phyloP scores from a whole-genome alignment of 2,329 filamentous ascomycete species.

The Eutypa lata region DNA sequence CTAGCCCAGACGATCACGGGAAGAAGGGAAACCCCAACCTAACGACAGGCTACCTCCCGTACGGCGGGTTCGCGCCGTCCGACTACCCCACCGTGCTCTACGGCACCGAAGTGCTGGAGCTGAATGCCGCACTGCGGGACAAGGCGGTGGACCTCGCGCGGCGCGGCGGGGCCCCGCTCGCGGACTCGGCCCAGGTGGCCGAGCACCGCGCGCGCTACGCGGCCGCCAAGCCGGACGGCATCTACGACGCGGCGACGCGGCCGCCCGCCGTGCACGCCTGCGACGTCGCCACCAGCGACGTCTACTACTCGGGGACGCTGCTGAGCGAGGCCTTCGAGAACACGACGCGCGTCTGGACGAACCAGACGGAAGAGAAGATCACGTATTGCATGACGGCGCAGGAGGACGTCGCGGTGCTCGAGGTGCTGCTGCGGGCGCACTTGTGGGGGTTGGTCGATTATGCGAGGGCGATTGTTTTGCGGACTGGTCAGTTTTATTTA shows the following conservation, averaged over 20 bases:
- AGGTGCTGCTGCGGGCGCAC: conserved; percentile 60
- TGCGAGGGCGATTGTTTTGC: conserved; percentile 63
- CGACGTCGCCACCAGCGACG: conserved; percentile 67
- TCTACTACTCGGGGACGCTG: conserved; percentile 64
- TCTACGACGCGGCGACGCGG: conserved; percentile 39
- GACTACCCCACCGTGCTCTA: conserved; percentile 59
- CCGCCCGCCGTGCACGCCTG: conserved; percentile 59
- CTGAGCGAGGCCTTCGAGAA: conserved; percentile 64
- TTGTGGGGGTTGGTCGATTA: conserved; percentile 61
- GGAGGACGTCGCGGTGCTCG: conserved; percentile 69
- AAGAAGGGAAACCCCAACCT: conserved; percentile 40
- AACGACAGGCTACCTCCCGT: conserved; percentile 66
- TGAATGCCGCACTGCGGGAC: conserved; percentile 57
- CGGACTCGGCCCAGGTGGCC: conserved; percentile 45
- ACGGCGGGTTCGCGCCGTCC: conserved; percentile 52
- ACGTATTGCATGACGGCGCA: conserved; percentile 69
- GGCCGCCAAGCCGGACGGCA: conserved; percentile 28
- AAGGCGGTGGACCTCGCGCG: conserved; percentile 47
- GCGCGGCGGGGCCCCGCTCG: conserved; percentile 48
- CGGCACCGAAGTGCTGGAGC: conserved; percentile 68
- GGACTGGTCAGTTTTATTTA: conserved; percentile 43
- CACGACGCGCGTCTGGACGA: conserved; percentile 62
- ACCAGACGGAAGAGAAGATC: conserved; percentile 57
- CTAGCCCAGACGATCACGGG: too few species aligned
- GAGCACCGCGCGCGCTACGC: conserved; percentile 55